These are phyloP conservation scores for Colletotrichum trifolii DNA, from an alignment of 2,329 filamentous ascomycete genomes.

Conservation along the genomic window DNA sequence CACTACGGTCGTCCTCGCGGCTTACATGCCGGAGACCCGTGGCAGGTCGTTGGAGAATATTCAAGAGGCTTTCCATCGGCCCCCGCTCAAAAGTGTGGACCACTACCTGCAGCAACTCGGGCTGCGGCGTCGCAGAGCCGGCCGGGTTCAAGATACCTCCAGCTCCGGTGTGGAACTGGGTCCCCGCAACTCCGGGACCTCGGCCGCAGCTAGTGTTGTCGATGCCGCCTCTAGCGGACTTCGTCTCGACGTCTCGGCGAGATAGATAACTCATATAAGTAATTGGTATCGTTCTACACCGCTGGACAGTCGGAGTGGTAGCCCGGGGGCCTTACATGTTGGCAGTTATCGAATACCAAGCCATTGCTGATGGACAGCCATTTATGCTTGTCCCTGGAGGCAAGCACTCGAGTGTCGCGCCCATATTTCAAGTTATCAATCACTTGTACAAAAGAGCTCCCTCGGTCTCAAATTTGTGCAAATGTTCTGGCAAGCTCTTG, in stretches of 20 bases:
- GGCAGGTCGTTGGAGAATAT: constrained; percentile 55
- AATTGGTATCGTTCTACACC: too few relatives aligned
- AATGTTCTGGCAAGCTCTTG: too few relatives aligned
- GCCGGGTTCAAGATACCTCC: neutral
- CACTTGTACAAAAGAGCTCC: too few relatives aligned
- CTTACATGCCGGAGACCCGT: constrained; percentile 50
- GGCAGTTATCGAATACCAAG: too few relatives aligned
- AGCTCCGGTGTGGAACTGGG: constrained; percentile 5
- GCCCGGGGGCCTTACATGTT: too few relatives aligned
- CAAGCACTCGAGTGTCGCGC: too few relatives aligned
- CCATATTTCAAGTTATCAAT: too few relatives aligned
- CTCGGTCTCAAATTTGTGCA: too few relatives aligned
- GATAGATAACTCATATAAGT: neutral
- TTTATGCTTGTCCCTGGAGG: too few relatives aligned
- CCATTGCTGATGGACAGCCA: too few relatives aligned
- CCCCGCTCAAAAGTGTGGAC: constrained; percentile 4
- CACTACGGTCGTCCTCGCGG: constrained; percentile 25
- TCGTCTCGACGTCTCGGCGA: constrained; percentile 5
- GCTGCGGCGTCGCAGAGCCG: neutral
- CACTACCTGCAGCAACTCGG: neutral
- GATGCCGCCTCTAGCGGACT: constrained; percentile 1
- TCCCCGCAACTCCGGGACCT: neutral
- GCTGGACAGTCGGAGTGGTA: too few relatives aligned
- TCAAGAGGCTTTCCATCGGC: constrained; percentile 48
- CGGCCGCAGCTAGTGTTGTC: neutral